Conservation (phyloP, 192 early-diverging fungal species). For the Linnemannia schmuckeri region DNA sequence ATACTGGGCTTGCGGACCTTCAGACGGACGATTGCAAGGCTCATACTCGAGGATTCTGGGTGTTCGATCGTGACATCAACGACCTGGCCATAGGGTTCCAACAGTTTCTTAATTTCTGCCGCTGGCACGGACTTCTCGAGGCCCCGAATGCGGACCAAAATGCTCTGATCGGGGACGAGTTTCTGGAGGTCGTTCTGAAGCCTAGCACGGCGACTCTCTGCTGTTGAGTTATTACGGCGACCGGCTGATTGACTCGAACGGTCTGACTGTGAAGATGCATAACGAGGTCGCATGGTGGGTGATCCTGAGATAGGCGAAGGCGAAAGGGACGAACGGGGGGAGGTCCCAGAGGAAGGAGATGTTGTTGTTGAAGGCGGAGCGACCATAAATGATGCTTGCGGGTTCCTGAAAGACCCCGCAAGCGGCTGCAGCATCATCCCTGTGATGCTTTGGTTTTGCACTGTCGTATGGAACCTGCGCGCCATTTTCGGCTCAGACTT, state of each 20-base stretch:
- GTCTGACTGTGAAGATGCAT: neutral
- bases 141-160: constrained; percentile 20
- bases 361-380: neutral
- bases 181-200: neutral
- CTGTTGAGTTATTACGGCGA: neutral
- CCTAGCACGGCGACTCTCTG: neutral
- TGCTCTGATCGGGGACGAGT: neutral
- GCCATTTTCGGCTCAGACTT: neutral
- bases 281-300: neutral
- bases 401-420: neutral
- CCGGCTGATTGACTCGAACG: neutral
- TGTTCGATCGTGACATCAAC: constrained; percentile 38
- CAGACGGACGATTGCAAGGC: constrained; percentile 11
- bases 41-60: neutral
- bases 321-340: neutral
- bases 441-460: neutral
- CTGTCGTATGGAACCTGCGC: neutral
- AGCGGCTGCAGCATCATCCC: neutral
- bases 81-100: constrained; percentile 27
- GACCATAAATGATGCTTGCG: neutral
- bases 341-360: neutral
- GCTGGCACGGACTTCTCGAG: constrained; percentile 5
- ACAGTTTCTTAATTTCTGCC: constrained; percentile 16
- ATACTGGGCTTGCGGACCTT: constrained; percentile 13
- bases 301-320: neutral